These are phyloP conservation scores for Echeveria elegans DNA, from an alignment of 164 flowering plant species.

Conservation along the genomic window DNA sequence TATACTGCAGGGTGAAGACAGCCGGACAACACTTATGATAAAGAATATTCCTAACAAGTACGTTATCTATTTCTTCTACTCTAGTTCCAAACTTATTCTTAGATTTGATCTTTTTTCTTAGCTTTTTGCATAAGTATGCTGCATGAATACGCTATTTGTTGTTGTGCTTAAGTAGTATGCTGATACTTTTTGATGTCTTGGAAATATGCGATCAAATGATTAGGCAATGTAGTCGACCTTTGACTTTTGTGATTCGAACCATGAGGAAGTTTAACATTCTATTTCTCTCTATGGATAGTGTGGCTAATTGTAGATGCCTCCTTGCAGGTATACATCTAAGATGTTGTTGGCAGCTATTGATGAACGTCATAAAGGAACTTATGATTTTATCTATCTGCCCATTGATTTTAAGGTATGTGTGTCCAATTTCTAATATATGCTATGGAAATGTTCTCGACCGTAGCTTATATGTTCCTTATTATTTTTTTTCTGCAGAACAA, in stretches of 20 bases:
- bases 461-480: slow-evolving; percentile 16
- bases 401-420: slow-evolving; percentile 67
- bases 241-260: background rate
- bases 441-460: too few relatives aligned
- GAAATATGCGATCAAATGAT: background rate
- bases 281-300: background rate
- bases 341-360: slow-evolving; percentile 86
- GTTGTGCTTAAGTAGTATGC: background rate
- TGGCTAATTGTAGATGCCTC: background rate
- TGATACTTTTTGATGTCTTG: background rate
- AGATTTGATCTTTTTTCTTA: background rate
- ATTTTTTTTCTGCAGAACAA: slow-evolving; percentile 36
- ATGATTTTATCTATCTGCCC: slow-evolving; percentile 79
- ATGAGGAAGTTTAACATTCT: background rate
- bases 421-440: slow-evolving; percentile 6
- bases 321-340: slow-evolving; percentile 68
- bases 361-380: slow-evolving; percentile 60
- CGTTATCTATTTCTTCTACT: slow-evolving; percentile 9
- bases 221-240: background rate
- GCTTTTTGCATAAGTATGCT: background rate
- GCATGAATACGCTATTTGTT: background rate
- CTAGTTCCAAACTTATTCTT: background rate
- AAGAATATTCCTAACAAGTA: slow-evolving; percentile 72
- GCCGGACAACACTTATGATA: slow-evolving; percentile 55
- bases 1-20: slow-evolving; percentile 43